Base-by-base conservation (phyloP, 345 rosid genomes). In the Euphorbia lathyris region DNA sequence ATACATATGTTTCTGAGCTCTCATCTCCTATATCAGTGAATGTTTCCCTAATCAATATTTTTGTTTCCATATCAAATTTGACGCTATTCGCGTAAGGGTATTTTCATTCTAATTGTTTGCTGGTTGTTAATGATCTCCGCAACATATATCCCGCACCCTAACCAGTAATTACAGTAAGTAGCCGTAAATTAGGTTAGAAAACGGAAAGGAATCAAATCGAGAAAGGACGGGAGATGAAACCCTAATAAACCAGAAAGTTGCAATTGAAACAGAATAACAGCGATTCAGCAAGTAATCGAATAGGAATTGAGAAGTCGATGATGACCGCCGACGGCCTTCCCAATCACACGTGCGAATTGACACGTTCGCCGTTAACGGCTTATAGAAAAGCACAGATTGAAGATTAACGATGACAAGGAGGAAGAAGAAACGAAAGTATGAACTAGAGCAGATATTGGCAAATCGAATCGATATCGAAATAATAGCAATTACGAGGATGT, bases 321-420 rank as follows among this genome's bases (percentile, higher is more conserved):
- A 19, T 65, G 71, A 66, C 58, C 71, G 71, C n/a, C 69, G 66
- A 59, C 58, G 73, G 8, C 66, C 62, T 43, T 52, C 29, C 29
- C 51, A 73, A 72, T 73, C 71, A 40, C 75, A 30, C 65, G 76
- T 60, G 70, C 65, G 22, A 57, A 32, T 65, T 58, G 26, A 58
- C 20, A 32, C 22, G 58, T 11, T 20, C 40, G 59, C 66, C 12
- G 43, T 22, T 42, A n/a, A 27, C 30, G 40, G 53, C 8, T 58
- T 58, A 5, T 30, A 25, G 7, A 7, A 52, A 43, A 67, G 57
- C 42, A 29, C 40, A 25, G 14, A 30, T 25, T 55, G 34, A 25
- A n/a, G 38, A 68, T 57, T 42, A 58, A 40, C n/a, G 58, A 57
- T 20, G 56, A n/a, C 29, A 65, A 11, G 20, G 48, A 68, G 14